phyloP scores from a whole-genome alignment of 257 asterid species.

The Solanum boliviense region DNA sequence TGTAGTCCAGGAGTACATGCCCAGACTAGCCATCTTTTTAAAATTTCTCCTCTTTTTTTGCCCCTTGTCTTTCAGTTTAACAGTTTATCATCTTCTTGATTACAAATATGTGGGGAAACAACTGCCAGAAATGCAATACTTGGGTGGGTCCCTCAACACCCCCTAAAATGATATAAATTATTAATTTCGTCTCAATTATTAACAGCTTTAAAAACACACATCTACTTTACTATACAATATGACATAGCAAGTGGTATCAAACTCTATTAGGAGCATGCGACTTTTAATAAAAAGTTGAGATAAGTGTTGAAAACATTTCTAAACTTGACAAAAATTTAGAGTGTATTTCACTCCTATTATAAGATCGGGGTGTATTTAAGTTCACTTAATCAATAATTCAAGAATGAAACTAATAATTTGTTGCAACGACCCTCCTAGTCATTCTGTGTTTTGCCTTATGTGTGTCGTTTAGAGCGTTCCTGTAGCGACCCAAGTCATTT shows the following conservation, averaged over 20 bases:
- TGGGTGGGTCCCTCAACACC: not conserved
- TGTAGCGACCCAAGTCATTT: too few species aligned
- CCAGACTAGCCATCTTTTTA: slow-evolving; percentile 35
- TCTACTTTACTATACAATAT: too few species aligned
- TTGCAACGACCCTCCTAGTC: too few species aligned
- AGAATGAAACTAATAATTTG: not conserved
- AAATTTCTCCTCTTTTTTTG: not conserved
- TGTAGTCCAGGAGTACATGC: slow-evolving; percentile 30
- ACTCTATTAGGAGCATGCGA: too few species aligned
- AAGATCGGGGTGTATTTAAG: not conserved
- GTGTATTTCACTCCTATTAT: not conserved
- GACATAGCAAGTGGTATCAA: too few species aligned
- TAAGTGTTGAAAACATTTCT: not conserved
- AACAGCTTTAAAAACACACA: too few species aligned
- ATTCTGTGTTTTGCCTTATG: too few species aligned
- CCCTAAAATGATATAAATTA: too few species aligned
- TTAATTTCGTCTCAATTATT: too few species aligned
- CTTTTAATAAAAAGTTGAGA: not conserved
- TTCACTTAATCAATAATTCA: too few species aligned
- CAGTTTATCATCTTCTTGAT: not conserved
- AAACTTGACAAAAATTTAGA: too few species aligned
- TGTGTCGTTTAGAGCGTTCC: too few species aligned
- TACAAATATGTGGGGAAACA: not conserved
- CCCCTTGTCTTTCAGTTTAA: not conserved
- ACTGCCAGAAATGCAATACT: not conserved